Evolutionary conservation across 257 asterid species (phyloP).

Genomic region (Parsonsia alboflavescens): DNA sequence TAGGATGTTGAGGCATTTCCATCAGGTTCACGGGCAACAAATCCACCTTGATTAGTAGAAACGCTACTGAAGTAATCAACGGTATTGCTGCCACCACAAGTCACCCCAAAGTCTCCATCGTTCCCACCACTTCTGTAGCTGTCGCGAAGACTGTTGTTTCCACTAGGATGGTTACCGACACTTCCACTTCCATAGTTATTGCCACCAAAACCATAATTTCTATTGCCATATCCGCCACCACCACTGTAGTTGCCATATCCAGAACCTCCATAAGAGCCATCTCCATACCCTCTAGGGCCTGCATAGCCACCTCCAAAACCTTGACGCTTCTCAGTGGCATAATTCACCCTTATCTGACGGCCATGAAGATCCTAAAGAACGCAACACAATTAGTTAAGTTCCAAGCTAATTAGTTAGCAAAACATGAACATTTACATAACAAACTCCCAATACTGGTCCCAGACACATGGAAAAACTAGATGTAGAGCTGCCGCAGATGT

Average conservation of each 20-base stretch:
- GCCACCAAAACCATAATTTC: slow-evolving; percentile 4
- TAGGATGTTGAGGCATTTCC: too few species aligned
- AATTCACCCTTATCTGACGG: slow-evolving; percentile 33
- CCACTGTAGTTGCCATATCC: slow-evolving; percentile 12
- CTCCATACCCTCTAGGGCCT: slow-evolving; percentile 21
- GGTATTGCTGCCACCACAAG: slow-evolving; percentile 7
- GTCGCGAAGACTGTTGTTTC: too few species aligned
- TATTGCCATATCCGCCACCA: slow-evolving; percentile 9
- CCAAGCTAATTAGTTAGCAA: not conserved
- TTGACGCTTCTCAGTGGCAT: slow-evolving; percentile 35
- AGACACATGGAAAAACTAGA: not conserved
- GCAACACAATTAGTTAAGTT: not conserved
- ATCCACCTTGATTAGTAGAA: too few species aligned
- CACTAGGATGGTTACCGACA: too few species aligned
- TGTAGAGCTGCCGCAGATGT: not conserved
- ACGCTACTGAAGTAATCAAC: slow-evolving; percentile 6
- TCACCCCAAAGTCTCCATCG: not conserved
- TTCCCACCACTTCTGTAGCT: too few species aligned
- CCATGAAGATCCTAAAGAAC: slow-evolving; percentile 40
- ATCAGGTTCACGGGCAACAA: too few species aligned
- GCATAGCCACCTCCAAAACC: slow-evolving; percentile 26
- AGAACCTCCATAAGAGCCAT: slow-evolving; percentile 24
- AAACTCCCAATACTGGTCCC: not conserved
- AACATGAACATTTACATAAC: not conserved
- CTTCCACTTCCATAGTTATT: not conserved